Conservation (phyloP, 345 rosid species). For the Diplotaxis tenuifolia region DNA sequence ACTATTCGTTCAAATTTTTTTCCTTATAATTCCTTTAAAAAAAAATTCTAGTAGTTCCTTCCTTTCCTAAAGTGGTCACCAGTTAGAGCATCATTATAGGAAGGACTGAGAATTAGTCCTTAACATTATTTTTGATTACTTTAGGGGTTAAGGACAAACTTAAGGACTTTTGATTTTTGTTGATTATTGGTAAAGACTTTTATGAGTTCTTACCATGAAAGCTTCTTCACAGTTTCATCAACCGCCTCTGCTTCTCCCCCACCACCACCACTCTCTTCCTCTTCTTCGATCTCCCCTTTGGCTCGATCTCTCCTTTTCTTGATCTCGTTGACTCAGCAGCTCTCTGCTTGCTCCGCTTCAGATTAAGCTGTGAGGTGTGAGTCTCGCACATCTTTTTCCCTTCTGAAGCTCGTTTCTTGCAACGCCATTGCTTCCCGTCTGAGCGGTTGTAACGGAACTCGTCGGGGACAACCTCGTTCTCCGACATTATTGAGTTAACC, state of each 20-base stretch:
- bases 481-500: not conserved
- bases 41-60: no score
- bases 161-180: no score
- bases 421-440: not conserved
- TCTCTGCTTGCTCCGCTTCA: not conserved
- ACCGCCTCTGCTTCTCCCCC: not conserved
- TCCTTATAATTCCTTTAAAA: no score
- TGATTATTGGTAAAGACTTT: no score
- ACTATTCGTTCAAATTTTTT: no score
- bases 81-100: no score
- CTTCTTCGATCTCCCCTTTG: not conserved
- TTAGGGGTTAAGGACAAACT: no score
- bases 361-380: not conserved
- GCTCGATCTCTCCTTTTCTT: not conserved
- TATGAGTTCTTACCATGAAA: no score
- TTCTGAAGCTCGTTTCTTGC: not conserved
- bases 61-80: no score
- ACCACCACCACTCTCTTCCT: not conserved
- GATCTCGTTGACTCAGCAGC: not conserved
- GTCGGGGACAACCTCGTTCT: not conserved
- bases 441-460: not conserved
- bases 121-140: no score
- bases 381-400: slow-evolving; percentile 1
- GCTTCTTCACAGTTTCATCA: not conserved
- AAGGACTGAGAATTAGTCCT: no score